A percentile compares a stretch with the other conserved stretches of the same genome.
These are phyloP conservation scores for Oryza longistaminata DNA, from an alignment of 176 grass and related monocot species.

Conservation along the genomic window DNA sequence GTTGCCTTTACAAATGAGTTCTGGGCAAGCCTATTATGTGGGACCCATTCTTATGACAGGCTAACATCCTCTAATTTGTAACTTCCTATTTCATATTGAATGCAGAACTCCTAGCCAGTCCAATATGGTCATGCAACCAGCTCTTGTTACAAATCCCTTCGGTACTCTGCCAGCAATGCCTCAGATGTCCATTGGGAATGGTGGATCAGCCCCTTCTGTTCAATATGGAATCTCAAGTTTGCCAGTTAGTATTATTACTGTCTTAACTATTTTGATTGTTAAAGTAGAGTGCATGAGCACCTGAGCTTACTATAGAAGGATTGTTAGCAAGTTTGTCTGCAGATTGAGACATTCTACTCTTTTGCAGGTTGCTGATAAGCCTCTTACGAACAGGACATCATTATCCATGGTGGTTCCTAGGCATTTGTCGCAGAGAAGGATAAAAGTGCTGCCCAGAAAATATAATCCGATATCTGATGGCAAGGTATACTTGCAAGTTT, in stretches of 20 bases:
- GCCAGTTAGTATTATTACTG: conserved; percentile 52
- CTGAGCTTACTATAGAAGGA: background rate
- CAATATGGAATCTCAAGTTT: conserved; percentile 99
- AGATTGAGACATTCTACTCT: conserved; percentile 35
- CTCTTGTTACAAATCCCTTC: conserved; percentile 80
- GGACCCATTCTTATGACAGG: background rate
- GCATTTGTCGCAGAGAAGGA: conserved; percentile 88
- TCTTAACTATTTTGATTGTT: conserved; percentile 17
- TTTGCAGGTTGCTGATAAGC: conserved; percentile 81
- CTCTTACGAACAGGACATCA: conserved; percentile 60
- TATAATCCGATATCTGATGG: conserved; percentile 70
- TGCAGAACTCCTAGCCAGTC: conserved; percentile 54
- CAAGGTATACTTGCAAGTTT: conserved; percentile 51
- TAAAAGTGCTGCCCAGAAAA: conserved; percentile 74
- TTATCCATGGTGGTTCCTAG: conserved; percentile 72
- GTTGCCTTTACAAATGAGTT: background rate
- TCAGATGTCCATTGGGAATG: conserved; percentile 89
- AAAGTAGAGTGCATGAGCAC: background rate
- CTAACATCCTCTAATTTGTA: conserved; percentile 5
- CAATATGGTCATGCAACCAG: conserved; percentile 72
- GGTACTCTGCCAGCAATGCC: conserved; percentile 92
- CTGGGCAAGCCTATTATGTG: background rate
- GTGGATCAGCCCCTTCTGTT: conserved; percentile 75
- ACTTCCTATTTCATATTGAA: conserved; percentile 36
- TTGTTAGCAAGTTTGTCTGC: conserved; percentile 6